A percentile compares a stretch with the other conserved stretches of the same genome.
Evolutionary conservation across 139 green algal genomes (phyloP).

Genomic region (Medakamo hakoo): DNA sequence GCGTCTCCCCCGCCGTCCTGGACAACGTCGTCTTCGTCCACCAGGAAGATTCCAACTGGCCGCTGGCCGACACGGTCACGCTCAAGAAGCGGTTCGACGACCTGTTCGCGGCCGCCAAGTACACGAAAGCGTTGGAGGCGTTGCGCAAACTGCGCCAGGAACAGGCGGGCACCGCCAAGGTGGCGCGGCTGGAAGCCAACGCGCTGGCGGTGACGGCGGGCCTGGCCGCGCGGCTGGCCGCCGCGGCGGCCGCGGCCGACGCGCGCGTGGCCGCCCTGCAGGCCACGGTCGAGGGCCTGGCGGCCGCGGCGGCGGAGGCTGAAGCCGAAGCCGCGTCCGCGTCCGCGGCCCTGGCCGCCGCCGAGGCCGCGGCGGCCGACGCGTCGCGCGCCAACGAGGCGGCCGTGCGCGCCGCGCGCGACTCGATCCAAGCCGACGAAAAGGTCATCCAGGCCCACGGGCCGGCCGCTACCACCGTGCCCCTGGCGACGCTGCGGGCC

Average conservation of each 20-base stretch:
- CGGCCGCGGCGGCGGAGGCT: conserved; percentile 11
- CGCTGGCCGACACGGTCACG: conserved; percentile 63
- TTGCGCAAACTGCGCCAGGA: conserved; percentile 73
- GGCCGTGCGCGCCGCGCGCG: too few relatives aligned
- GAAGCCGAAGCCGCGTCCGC: background rate
- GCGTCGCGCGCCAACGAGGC: too few relatives aligned
- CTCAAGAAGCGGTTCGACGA: conserved; percentile 98
- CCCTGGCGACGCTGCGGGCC: too few relatives aligned
- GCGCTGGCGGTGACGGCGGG: conserved; percentile 44
- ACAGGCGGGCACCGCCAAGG: conserved; percentile 40
- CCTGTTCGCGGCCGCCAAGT: conserved; percentile 92
- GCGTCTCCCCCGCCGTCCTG: conserved; percentile 79
- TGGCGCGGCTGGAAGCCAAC: conserved; percentile 53
- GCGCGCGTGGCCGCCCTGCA: conserved; percentile 2
- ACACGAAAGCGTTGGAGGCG: conserved; percentile 80
- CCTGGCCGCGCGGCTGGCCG: conserved; percentile 11
- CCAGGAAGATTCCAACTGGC: conserved; percentile 97
- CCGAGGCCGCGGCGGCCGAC: too few relatives aligned
- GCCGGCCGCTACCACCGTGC: too few relatives aligned
- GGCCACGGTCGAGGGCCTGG: conserved; percentile 7
- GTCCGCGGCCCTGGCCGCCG: background rate
- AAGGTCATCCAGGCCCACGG: too few relatives aligned
- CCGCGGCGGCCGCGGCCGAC: background rate
- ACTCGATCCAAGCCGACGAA: too few relatives aligned
- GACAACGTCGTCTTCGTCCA: conserved; percentile 99